A percentile compares a stretch with the other conserved stretches of the same genome.
phyloP scores from a whole-genome alignment of 2,329 filamentous ascomycete genomes.

The Pseudogymnoascus sp. region DNA sequence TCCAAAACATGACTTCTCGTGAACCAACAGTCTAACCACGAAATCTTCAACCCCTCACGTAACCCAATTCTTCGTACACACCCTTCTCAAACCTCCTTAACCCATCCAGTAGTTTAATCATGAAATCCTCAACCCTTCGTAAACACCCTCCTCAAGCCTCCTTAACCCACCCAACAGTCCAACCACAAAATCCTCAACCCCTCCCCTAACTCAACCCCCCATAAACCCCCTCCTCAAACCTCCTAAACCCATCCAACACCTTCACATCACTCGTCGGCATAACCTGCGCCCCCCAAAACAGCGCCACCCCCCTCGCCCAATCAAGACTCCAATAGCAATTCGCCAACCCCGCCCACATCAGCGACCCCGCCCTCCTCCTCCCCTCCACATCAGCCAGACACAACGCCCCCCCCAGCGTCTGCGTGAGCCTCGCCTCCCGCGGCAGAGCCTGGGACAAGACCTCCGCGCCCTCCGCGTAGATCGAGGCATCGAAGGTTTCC shows the following conservation, averaged over 20 bases:
- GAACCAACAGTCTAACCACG: too few relatives aligned
- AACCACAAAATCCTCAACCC: too few relatives aligned
- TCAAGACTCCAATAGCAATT: constrained; percentile 11
- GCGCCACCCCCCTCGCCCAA: neutral
- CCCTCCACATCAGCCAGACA: constrained; percentile 5
- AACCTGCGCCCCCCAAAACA: constrained; percentile 10
- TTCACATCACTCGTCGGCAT: constrained; percentile 10
- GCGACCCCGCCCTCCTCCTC: constrained; percentile 6
- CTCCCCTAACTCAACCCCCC: neutral
- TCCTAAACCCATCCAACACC: neutral
- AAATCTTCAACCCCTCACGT: too few relatives aligned
- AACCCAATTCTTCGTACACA: too few relatives aligned
- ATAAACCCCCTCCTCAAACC: constrained; percentile 12
- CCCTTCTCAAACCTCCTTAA: too few relatives aligned
- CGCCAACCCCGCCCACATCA: constrained; percentile 8
- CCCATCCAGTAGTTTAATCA: neutral
- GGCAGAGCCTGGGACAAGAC: neutral
- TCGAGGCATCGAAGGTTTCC: neutral
- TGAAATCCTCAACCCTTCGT: neutral
- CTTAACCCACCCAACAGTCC: too few relatives aligned
- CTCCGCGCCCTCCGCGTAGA: neutral
- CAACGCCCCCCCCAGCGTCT: constrained; percentile 9
- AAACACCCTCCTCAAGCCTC: too few relatives aligned
- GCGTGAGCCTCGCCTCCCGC: neutral
- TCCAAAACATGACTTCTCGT: neutral